Base-by-base conservation (phyloP, 179 eudicot species). In the Beta macrorhiza region DNA sequence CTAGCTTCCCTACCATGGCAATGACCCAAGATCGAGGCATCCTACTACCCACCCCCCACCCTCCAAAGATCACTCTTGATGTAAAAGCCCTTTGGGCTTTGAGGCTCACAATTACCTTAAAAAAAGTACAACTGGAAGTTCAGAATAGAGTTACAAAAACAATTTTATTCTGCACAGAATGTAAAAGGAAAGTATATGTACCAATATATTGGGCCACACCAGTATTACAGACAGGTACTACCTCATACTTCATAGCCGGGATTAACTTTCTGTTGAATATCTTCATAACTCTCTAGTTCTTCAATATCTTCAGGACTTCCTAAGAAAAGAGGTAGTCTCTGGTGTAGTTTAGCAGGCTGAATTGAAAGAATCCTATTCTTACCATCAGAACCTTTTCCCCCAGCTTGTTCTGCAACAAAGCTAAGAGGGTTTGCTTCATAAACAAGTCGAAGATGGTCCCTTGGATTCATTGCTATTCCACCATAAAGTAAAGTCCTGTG, bases 341-440 rank as follows among this genome's bases (percentile, higher is more conserved):
- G 98, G 78, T 96, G 99, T 72, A 96, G 85, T 86, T 92, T 91
- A 16, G 86, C 88, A 1, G 99, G 98, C 85, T 96, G 97, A 74
- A 91, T 86, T 5, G 95, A 91, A 67, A 97, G 85, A 80, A 97
- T 94, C 84, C 93, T 83, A 53, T 47, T 84, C 88, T 86, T 89
- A 85, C 98, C 99, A 87, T 97, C 95, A 67, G 95, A 92, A 7
- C 99, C 99, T 87, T 86, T 92, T 6, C 99, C 99, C 55, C 98
- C 98, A 29, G 99, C 98, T 83, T 96, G 96, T 80, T 96, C 98
- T 3, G 87, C 98, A 0, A 94, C 86, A 84, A 92, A 97, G 83
- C 98, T 91, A 47, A 97, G 91, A 37, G 99, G 98, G 77, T 97
- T 94, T 55, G 97, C 99, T 85, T 96, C 99, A 32, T 97, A 97